Evolutionary conservation across 805 yeast genomes (phyloP), one percentile per base, ranked within the genome.

Genomic region (Lipomyces sp.): DNA sequence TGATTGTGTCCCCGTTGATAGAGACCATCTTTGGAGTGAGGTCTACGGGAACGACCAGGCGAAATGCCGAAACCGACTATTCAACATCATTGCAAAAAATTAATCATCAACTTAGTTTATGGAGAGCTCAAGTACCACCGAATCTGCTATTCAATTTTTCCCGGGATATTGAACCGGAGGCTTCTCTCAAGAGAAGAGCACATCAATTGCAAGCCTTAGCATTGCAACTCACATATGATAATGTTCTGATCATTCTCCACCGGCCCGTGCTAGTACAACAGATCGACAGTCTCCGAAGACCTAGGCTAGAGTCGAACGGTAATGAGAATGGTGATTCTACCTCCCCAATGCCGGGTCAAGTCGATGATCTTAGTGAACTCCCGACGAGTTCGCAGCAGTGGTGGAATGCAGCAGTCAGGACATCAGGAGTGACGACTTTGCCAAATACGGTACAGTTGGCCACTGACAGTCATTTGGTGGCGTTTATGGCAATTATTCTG

Each of bases 231-330:
- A 59, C 57, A 2, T 66, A 57, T 32, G 64, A 64, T 45, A 66
- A 61, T 39, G 64, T 66, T 13, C 50, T 64, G 51, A 66, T 66
- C n/a, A 35, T 66, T 32, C 57, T 66, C 18, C 64, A 66, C 15
- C 50, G 67, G 15, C 70, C 70, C 29, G 45, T 66, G 6, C 62
- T 63, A 3, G 70, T 58, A 3, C 61, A 50, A 13, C 42, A 56
- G 32, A 37, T 50, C 4, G 53, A 50, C 53, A 50, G 53, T 15
- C 53, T 50, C 32, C 24, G 53, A 5, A 13, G 30, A n/a, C 32
- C 53, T 50, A n/a, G 11, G 53, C 32, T 32, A 1, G 30, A 5
- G 32, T 32, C n/a, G 24, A 15, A 13, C 32, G 13, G 11, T 50
- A 32, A 50, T 7, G 53, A 11, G 5, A 50, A 50, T 18, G 53